Conservation (phyloP, 1,284 basidiomycete genomes). For the Irpex sp. region DNA sequence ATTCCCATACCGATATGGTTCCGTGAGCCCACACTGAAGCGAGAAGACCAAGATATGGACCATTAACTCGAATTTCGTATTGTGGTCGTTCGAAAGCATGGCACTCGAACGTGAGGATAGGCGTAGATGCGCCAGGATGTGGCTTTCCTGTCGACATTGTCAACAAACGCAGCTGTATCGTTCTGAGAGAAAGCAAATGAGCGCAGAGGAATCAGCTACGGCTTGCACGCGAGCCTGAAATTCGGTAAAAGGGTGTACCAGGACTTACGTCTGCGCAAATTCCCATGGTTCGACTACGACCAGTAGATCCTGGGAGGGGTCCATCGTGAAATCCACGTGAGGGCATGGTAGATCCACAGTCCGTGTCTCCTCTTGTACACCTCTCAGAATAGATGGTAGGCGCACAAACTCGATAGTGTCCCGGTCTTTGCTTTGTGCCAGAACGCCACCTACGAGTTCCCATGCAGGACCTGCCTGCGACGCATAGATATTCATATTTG, state of each 20-base stretch:
- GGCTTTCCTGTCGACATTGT: constrained; percentile 5
- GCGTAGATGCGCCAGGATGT: constrained; percentile 2
- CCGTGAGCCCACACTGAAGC: background rate
- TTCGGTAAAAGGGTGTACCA: background rate
- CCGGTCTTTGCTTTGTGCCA: constrained; percentile 9
- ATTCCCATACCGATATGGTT: constrained; percentile 9
- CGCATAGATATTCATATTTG: background rate
- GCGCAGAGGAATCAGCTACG: too few relatives aligned
- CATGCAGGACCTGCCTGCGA: constrained; percentile 15
- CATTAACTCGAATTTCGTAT: constrained; percentile 12
- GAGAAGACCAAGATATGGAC: constrained; percentile 6
- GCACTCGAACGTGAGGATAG: background rate
- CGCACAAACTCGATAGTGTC: constrained; percentile 8
- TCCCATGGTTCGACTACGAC: constrained; percentile 8
- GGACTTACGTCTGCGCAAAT: constrained; percentile 1
- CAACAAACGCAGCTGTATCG: constrained; percentile 1
- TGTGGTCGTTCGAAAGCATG: background rate
- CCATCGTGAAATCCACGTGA: constrained; percentile 14
- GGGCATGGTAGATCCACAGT: constrained; percentile 5
- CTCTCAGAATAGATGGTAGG: constrained; percentile 8
- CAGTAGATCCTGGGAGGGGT: constrained; percentile 13
- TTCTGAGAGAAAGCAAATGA: background rate
- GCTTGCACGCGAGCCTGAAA: too few relatives aligned
- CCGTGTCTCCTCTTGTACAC: constrained; percentile 7
- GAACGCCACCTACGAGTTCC: constrained; percentile 15